Percentiles rank a stretch among this genome's conserved stretches.
These are phyloP conservation scores for Hypholoma fasciculare DNA, from an alignment of 768 basidiomycete species.

Conservation along the genomic window DNA sequence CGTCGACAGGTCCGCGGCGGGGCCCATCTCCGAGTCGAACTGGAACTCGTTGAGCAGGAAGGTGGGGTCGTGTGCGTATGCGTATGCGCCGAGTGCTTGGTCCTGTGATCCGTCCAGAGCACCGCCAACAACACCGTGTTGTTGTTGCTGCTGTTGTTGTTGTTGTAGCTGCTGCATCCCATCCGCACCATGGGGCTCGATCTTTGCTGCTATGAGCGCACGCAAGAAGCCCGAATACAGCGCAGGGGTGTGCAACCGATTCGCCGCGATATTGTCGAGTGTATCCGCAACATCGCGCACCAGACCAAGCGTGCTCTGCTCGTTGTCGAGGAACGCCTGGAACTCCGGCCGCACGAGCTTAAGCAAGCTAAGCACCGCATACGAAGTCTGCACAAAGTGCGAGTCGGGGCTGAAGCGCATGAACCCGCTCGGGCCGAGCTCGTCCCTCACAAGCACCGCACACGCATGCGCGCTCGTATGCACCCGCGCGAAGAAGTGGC, in stretches of 20 bases:
- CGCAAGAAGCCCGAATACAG: conserved; percentile 85
- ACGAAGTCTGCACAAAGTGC: conserved; percentile 89
- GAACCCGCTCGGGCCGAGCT: conserved; percentile 73
- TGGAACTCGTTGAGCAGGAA: conserved; percentile 57
- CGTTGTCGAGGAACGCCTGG: conserved; percentile 70
- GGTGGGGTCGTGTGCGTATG: conserved; percentile 23
- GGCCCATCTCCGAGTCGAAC: conserved; percentile 83
- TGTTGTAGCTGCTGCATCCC: neutral
- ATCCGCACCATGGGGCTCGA: conserved; percentile 20
- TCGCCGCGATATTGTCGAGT: conserved; percentile 76
- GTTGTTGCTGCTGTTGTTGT: neutral
- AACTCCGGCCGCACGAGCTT: conserved; percentile 92
- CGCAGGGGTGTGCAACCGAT: conserved; percentile 84
- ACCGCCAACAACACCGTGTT: no score
- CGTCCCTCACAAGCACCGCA: conserved; percentile 73
- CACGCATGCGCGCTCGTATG: conserved; percentile 72
- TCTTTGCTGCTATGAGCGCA: conserved; percentile 65
- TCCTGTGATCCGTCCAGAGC: neutral
- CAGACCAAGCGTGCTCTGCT: conserved; percentile 66
- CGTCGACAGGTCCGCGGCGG: conserved; percentile 76
- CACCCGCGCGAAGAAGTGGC: conserved; percentile 82
- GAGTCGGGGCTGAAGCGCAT: conserved; percentile 88
- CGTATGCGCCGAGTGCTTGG: conserved; percentile 15
- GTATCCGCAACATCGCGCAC: conserved; percentile 82
- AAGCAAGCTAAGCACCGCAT: conserved; percentile 88